A percentile compares a stretch with the other conserved stretches of the same genome.
Conservation (phyloP, 2,329 filamentous ascomycete species). For the Aspergillus terreus region DNA sequence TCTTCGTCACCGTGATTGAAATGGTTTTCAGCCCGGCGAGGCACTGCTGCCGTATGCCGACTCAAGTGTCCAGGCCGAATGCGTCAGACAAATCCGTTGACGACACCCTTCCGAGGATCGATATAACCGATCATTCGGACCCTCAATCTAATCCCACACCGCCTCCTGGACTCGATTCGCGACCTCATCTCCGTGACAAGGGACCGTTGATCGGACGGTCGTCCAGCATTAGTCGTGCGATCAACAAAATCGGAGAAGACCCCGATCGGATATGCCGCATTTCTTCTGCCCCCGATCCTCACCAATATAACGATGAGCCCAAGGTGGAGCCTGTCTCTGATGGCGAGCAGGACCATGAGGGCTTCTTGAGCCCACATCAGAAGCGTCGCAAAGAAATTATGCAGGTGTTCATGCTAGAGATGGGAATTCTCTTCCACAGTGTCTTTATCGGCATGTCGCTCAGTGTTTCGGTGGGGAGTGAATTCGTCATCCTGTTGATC, state of each 20-base stretch:
- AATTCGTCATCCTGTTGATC: conserved; percentile 32
- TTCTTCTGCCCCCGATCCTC: conserved; percentile 18
- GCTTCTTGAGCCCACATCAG: conserved; percentile 25
- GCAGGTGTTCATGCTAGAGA: conserved; percentile 71
- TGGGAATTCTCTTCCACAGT: conserved; percentile 75
- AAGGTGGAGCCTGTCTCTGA: conserved; percentile 15
- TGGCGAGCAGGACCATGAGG: conserved; percentile 15
- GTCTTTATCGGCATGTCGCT: conserved; percentile 46
- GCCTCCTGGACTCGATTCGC: conserved; percentile 9
- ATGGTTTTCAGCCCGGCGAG: conserved; percentile 50
- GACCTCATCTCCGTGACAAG: conserved; percentile 22
- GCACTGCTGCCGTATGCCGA: conserved; percentile 22
- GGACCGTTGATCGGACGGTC: conserved; percentile 26
- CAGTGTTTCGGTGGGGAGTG: conserved; percentile 31
- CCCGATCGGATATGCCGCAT: conserved; percentile 20
- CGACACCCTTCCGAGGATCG: neutral
- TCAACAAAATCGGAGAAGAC: conserved; percentile 24
- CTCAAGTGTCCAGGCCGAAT: neutral
- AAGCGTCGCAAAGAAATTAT: conserved; percentile 62
- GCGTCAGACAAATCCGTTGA: neutral
- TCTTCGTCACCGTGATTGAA: conserved; percentile 50
- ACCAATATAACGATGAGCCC: conserved; percentile 10
- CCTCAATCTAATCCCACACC: neutral
- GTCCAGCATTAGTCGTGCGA: conserved; percentile 26
- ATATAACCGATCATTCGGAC: neutral